phyloP scores from a whole-genome alignment of 2,329 filamentous ascomycete species.

The Berkeleyomyces basicola region DNA sequence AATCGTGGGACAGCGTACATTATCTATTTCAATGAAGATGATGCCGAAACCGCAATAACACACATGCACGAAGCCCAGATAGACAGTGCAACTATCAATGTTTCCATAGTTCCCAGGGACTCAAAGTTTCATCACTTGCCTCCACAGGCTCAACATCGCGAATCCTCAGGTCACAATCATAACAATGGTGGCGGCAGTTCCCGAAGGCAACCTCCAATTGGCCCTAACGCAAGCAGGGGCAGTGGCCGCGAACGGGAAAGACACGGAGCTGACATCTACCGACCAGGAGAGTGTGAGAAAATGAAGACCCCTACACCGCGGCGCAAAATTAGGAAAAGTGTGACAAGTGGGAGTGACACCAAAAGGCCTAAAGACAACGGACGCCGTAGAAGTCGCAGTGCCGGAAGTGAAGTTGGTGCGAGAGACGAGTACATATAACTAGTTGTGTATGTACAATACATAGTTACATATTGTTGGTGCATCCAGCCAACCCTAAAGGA shows the following conservation, averaged over 20 bases:
- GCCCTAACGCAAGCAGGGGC: neutral
- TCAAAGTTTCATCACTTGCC: conserved; percentile 32
- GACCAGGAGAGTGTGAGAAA: neutral
- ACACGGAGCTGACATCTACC: neutral
- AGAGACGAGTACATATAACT: neutral
- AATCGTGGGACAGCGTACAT: conserved; percentile 93
- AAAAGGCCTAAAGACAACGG: neutral
- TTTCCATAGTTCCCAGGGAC: conserved; percentile 52
- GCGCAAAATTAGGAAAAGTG: neutral
- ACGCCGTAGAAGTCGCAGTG: neutral
- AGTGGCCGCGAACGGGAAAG: neutral
- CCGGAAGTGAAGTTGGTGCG: neutral
- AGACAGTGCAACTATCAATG: conserved; percentile 66
- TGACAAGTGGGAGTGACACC: neutral
- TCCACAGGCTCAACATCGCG: conserved; percentile 37
- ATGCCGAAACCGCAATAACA: conserved; percentile 76
- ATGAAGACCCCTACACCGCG: neutral
- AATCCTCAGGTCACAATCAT: conserved; percentile 13
- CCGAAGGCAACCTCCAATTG: neutral
- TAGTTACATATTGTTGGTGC: neutral
- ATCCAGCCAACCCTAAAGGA: neutral
- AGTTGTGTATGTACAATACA: too few relatives aligned
- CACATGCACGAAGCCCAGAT: conserved; percentile 98
- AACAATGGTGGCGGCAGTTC: conserved; percentile 13
- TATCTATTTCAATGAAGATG: conserved; percentile 56